A percentile compares a stretch with the other conserved stretches of the same genome.
These are phyloP conservation scores for Pyrus communis DNA, from an alignment of 306 rosid species.

Conservation along the genomic window DNA sequence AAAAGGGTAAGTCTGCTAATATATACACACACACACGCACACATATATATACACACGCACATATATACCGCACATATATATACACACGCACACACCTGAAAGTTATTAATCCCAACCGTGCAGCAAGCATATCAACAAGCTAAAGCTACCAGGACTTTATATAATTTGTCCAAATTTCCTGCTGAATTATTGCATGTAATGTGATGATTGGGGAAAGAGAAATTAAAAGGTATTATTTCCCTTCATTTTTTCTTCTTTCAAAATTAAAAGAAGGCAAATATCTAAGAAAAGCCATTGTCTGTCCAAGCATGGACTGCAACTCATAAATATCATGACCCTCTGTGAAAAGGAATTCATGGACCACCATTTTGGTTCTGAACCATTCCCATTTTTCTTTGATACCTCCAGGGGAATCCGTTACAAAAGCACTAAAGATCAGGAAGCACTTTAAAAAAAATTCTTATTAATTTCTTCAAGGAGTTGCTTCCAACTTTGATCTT, in stretches of 20 bases:
- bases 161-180: not conserved
- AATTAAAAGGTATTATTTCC: not conserved
- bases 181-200: not conserved
- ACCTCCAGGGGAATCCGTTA: conserved; percentile 37
- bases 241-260: conserved; percentile 6
- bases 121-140: not conserved
- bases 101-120: not conserved
- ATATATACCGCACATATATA: too few species aligned
- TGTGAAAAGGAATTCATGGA: conserved; percentile 58
- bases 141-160: conserved; percentile 6
- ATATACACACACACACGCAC: not conserved
- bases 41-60: too few species aligned
- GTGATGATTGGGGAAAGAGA: not conserved
- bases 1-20: not conserved
- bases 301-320: conserved; percentile 31
- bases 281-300: conserved; percentile 44
- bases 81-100: not conserved
- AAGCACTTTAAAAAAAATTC: not conserved
- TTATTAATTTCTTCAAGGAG: not conserved
- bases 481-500: not conserved
- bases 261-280: conserved; percentile 20
- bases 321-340: conserved; percentile 41
- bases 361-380: conserved; percentile 61
- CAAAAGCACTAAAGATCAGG: conserved; percentile 21
- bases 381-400: conserved; percentile 29